A percentile compares a stretch with the other conserved stretches of the same genome.
Evolutionary conservation across 2,329 filamentous ascomycete genomes (phyloP).

Genomic region (Tolypocladium ophioglossoides): DNA sequence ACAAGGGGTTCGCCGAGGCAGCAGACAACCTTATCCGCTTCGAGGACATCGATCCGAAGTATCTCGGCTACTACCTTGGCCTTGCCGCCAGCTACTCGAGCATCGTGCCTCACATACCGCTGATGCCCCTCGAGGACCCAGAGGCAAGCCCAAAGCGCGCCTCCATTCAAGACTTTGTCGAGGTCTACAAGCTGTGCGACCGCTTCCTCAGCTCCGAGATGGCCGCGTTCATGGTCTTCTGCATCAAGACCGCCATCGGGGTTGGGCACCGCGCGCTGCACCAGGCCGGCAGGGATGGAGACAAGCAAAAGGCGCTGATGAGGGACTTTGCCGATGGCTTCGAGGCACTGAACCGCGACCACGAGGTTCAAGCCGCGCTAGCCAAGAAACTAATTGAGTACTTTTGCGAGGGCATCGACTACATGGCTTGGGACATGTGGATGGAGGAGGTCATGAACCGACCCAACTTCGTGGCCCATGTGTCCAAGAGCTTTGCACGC

Average conservation of each 20-base stretch:
- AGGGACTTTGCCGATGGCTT: conserved; percentile 24
- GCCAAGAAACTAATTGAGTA: conserved; percentile 16
- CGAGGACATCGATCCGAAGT: conserved; percentile 21
- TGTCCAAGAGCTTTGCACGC: conserved; percentile 19
- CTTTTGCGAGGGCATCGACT: conserved; percentile 21
- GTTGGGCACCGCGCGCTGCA: conserved; percentile 22
- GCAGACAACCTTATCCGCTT: conserved; percentile 16
- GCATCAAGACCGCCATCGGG: conserved; percentile 17
- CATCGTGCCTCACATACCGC: conserved; percentile 18
- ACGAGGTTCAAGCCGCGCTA: conserved; percentile 13
- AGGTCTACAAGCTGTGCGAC: conserved; percentile 26
- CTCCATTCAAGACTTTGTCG: conserved; percentile 20
- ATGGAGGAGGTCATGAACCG: conserved; percentile 15
- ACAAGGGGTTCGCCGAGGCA: conserved; percentile 16
- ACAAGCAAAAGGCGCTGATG: conserved; percentile 18
- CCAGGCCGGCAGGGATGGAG: conserved; percentile 14
- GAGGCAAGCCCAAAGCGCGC: conserved; percentile 14
- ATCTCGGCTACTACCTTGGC: conserved; percentile 22
- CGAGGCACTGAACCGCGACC: conserved; percentile 16
- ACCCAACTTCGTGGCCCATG: conserved; percentile 18
- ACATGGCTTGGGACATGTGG: conserved; percentile 13
- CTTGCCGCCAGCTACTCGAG: conserved; percentile 22
- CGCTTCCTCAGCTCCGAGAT: conserved; percentile 21
- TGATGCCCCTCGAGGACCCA: conserved; percentile 12
- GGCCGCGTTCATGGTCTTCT: conserved; percentile 17